Evolutionary conservation across 2,329 filamentous ascomycete species (phyloP).

Genomic region (Claviceps purpurea): DNA sequence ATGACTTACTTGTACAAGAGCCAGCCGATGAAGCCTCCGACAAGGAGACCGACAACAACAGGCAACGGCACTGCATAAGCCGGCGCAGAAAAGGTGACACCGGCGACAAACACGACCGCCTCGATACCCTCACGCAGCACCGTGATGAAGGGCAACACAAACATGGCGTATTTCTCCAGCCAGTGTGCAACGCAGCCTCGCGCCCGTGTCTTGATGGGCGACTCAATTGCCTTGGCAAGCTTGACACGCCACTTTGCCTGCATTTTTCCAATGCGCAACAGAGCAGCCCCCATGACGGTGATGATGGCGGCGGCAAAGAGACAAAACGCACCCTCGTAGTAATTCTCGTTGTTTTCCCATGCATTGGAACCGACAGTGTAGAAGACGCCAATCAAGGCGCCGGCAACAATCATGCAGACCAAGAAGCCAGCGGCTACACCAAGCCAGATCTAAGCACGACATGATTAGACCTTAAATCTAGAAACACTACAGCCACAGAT

Average conservation of each 20-base stretch:
- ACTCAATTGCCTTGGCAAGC: slow-evolving; percentile 56
- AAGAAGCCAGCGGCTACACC: slow-evolving; percentile 49
- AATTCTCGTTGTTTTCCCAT: slow-evolving; percentile 56
- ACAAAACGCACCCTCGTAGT: slow-evolving; percentile 71
- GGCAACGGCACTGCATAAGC: slow-evolving; percentile 67
- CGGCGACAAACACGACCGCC: slow-evolving; percentile 74
- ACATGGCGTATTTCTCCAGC: slow-evolving; percentile 73
- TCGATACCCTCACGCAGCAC: slow-evolving; percentile 80
- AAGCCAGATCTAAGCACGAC: slow-evolving; percentile 36
- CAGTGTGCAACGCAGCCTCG: slow-evolving; percentile 43
- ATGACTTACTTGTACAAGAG: slow-evolving; percentile 61
- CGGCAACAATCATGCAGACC: slow-evolving; percentile 52
- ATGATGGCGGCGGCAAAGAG: slow-evolving; percentile 69
- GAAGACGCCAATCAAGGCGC: slow-evolving; percentile 57
- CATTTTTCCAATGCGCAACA: slow-evolving; percentile 70
- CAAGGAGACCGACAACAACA: slow-evolving; percentile 56
- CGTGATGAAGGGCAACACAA: slow-evolving; percentile 73
- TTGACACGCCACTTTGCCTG: slow-evolving; percentile 82
- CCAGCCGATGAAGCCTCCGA: slow-evolving; percentile 55
- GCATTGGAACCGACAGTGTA: slow-evolving; percentile 52
- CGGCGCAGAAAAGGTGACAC: slow-evolving; percentile 64
- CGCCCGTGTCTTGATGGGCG: slow-evolving; percentile 30
- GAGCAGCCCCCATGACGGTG: slow-evolving; percentile 63
- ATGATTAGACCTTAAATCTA: too few relatives aligned
- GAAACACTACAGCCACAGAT: too few relatives aligned